These are phyloP conservation scores for Pleurotus cornucopiae DNA, from an alignment of 768 basidiomycete genomes.

Conservation along the genomic window DNA sequence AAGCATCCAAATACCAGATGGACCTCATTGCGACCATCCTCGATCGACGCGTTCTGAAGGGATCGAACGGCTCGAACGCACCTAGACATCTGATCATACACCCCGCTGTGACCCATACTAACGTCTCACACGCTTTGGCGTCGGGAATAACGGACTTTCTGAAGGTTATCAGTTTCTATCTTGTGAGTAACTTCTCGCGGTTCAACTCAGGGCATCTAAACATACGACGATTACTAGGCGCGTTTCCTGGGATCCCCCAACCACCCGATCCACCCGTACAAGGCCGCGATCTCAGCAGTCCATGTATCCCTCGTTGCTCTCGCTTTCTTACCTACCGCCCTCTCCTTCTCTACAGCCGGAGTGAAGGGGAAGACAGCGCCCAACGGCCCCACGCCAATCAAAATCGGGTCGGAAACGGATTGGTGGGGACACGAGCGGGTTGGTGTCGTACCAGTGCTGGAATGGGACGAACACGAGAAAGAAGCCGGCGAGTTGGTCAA, in stretches of 20 bases:
- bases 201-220: neutral
- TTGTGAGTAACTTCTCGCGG: constrained; percentile 41
- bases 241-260: constrained; percentile 64
- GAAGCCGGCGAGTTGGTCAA: constrained; percentile 45
- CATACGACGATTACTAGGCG: constrained; percentile 35
- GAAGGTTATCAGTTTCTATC: constrained; percentile 56
- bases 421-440: constrained; percentile 54
- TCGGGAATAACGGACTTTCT: constrained; percentile 37
- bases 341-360: constrained; percentile 6
- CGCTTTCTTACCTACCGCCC: constrained; percentile 38
- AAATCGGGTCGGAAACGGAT: constrained; percentile 54
- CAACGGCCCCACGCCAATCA: constrained; percentile 28
- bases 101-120: constrained; percentile 68
- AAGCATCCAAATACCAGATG: constrained; percentile 72
- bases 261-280: constrained; percentile 58
- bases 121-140: constrained; percentile 48
- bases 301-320: constrained; percentile 64
- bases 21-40: constrained; percentile 61
- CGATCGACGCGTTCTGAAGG: constrained; percentile 36
- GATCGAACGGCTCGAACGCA: constrained; percentile 16
- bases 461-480: constrained; percentile 46
- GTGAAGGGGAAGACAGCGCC: constrained; percentile 14
- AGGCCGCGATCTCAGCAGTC: constrained; percentile 63
- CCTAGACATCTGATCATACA: constrained; percentile 61
- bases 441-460: constrained; percentile 40